Base-by-base conservation (phyloP, 352 stramenopile species). In the Saprolegnia diclina region DNA sequence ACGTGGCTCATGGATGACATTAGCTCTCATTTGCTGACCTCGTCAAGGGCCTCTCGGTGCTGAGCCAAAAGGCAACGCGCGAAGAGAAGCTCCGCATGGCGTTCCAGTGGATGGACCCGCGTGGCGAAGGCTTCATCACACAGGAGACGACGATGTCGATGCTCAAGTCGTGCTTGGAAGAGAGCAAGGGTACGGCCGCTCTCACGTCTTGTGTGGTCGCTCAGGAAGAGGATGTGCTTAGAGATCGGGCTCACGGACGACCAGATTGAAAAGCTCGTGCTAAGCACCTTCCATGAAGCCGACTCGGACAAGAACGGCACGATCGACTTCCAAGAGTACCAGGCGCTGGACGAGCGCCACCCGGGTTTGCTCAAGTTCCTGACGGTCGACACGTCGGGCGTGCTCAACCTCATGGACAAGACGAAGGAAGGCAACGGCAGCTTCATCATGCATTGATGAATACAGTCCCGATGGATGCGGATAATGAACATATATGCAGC, bases 21-120 rank as follows among this genome's bases (percentile, higher is more conserved):
- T 57, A 94, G 84, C 81, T 94, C 40, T 88, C 81, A 52, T 94
- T 94, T 61, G 81, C 91, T 35, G 83, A 92, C 52, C 74, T 94
- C 65, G 83, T 93, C 70, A 88, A 85, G 62, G 87, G 85, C 1
- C 72, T 94, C 53, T 87, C 85, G 26, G 76, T 94, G 35, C 75
- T 94, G 50, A 94, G 85, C 73, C 84, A 92, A 71, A 92, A 94
- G 62, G 87, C 87, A 4, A 88, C 85, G 37, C 84, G 85, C 53
- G 87, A 94, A 73, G 85, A 94, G 70, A 94, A 94, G 74, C 77
- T 94, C 44, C 81, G 90, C 76, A 73, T 94, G 57, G 91, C 87
- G 42, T 94, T 94, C 75, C 88, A 92, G 62, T 59, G 92, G 64
- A 73, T 94, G 42, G 87, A 94, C 71, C 81, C 81, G 0, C 74